Evolutionary conservation across 1,139 yeast genomes (phyloP).

Genomic region (Suhomyces taliae): DNA sequence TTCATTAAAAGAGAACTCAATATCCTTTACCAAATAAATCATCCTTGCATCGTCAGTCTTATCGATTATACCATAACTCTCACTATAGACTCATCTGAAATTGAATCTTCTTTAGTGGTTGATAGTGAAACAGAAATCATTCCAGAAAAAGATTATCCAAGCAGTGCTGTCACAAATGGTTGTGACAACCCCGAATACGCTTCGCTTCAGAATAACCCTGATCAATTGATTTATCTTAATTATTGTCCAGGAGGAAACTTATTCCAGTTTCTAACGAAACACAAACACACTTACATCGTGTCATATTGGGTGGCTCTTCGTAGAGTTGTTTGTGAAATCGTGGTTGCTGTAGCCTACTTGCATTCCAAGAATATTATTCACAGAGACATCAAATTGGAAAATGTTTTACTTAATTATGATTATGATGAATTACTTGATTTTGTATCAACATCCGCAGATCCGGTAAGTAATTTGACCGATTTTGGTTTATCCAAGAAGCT

Average conservation of each 20-base stretch:
- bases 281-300: conserved; percentile 21
- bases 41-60: conserved; percentile 40
- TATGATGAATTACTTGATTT: conserved; percentile 27
- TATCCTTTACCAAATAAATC: conserved; percentile 51
- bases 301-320: conserved; percentile 49
- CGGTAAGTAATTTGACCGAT: conserved; percentile 73
- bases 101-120: conserved; percentile 13
- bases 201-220: conserved; percentile 25
- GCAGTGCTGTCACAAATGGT: background rate
- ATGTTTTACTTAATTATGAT: conserved; percentile 54
- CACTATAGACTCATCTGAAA: conserved; percentile 22
- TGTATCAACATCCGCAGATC: conserved; percentile 16
- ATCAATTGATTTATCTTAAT: conserved; percentile 64
- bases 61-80: conserved; percentile 34
- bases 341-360: conserved; percentile 68
- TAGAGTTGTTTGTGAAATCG: conserved; percentile 67
- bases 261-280: conserved; percentile 54
- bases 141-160: conserved; percentile 9
- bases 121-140: conserved; percentile 10
- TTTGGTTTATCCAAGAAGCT: conserved; percentile 81
- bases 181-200: conserved; percentile 22
- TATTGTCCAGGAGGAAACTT: conserved; percentile 85
- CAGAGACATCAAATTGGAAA: conserved; percentile 86
- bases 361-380: conserved; percentile 72
- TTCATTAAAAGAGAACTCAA: conserved; percentile 76